Conservation (phyloP, 805 yeast genomes). For the Kluyveromyces starmeri region DNA sequence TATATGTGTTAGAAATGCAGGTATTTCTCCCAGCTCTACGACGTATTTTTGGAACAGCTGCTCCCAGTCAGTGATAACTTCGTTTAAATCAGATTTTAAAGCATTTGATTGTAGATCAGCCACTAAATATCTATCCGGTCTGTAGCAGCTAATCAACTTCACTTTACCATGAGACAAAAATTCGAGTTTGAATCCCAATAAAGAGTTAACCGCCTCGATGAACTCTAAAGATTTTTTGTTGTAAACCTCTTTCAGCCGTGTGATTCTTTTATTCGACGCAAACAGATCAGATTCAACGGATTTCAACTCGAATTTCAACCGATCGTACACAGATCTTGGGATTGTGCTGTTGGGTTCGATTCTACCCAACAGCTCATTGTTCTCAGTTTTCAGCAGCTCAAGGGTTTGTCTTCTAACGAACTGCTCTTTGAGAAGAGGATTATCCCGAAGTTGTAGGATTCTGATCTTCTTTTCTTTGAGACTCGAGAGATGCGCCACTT, state of each 20-base stretch:
- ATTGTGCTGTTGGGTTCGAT: constrained; percentile 27
- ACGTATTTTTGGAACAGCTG: constrained; percentile 60
- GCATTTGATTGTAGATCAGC: constrained; percentile 50
- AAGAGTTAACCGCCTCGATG: constrained; percentile 52
- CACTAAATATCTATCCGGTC: constrained; percentile 36
- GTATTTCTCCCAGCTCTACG: constrained; percentile 55
- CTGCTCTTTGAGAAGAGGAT: constrained; percentile 58
- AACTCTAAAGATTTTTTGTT: constrained; percentile 63
- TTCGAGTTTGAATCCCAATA: constrained; percentile 68
- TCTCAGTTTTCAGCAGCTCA: constrained; percentile 47
- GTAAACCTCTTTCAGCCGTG: constrained; percentile 47
- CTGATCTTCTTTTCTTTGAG: constrained; percentile 35
- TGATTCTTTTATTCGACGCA: constrained; percentile 42
- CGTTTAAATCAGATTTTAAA: constrained; percentile 37
- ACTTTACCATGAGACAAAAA: constrained; percentile 50
- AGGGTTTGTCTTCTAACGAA: constrained; percentile 45
- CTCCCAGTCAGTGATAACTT: constrained; percentile 32
- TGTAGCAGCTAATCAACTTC: constrained; percentile 43
- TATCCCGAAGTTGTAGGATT: constrained; percentile 54
- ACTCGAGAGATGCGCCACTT: constrained; percentile 28
- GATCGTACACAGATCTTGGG: constrained; percentile 56
- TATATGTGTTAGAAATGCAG: constrained; percentile 70
- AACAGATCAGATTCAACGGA: constrained; percentile 39
- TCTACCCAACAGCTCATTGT: constrained; percentile 39
- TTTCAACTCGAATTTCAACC: constrained; percentile 46